Base-by-base conservation (phyloP, 441 rosid species). In the Eruca vesicaria region DNA sequence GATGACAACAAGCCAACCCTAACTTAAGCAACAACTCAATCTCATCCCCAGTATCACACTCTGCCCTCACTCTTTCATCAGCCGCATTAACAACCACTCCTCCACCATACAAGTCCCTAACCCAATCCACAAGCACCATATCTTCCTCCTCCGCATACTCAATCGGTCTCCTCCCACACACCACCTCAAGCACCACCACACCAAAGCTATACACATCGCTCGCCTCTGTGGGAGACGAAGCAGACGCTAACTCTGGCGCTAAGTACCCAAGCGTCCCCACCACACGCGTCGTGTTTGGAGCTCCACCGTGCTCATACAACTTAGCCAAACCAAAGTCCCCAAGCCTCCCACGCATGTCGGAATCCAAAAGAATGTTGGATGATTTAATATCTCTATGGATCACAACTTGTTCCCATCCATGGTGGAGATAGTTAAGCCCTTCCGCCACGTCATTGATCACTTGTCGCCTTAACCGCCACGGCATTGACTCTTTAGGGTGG, bases 1-100 rank as follows among this genome's bases (percentile, higher is more conserved):
- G 90, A 35, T 88, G 93, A 68, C 89, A 88, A 84, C 90, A 88
- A 80, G 84, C 87, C 78, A 88, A 50, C 33, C 93, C 93, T 33
- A 88, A 71, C 73, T 88, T 88, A 73, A 88, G 66, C 69, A 78
- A 71, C 85, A 80, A 61, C 68, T 86, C 88, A 43, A 82, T 76
- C 72, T 86, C 90, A 68, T 79, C 85, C 18, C 7, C 75, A 31
- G 75, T 68, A 26, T 74, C 83, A 52, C 81, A 82, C 55, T 82
- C 90, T 5, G 56, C 69, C 12, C 18, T 68, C 32, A 86, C 61
- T 63, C 88, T 84, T 55, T 32, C 65, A 53, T 84, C 92, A 5
- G 82, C 85, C 3, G 88, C 87, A 43, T 76, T 82, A 18, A 61
- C 59, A 63, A 85, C 64, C 55, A 73, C 75, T 59, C 88, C 86